These are phyloP conservation scores for Phytophthora colocasiae DNA, from an alignment of 352 stramenopile species.

Conservation along the genomic window DNA sequence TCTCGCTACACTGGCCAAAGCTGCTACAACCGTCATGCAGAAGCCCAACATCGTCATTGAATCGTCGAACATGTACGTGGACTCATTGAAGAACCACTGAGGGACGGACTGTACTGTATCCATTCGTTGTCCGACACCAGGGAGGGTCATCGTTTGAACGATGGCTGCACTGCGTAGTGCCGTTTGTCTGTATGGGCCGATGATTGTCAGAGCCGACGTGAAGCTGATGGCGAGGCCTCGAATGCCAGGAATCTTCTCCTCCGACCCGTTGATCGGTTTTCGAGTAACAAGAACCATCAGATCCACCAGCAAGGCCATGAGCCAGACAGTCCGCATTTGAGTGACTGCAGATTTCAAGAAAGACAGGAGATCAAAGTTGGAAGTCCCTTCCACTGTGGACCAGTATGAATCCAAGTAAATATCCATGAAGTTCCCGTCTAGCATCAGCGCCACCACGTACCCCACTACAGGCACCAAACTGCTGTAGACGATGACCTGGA, in stretches of 20 bases:
- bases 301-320: slow-evolving; percentile 47
- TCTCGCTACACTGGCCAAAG: background rate
- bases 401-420: slow-evolving; percentile 49
- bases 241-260: slow-evolving; percentile 36
- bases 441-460: slow-evolving; percentile 46
- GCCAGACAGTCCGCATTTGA: slow-evolving; percentile 58
- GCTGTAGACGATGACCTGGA: slow-evolving; percentile 60
- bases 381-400: slow-evolving; percentile 27
- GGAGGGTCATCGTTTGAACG: background rate
- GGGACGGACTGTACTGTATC: slow-evolving; percentile 4
- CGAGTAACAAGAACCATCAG: slow-evolving; percentile 20
- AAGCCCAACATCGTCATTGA: slow-evolving; percentile 25
- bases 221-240: slow-evolving; percentile 45
- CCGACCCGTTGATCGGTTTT: slow-evolving; percentile 6
- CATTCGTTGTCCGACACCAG: slow-evolving; percentile 1
- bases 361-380: slow-evolving; percentile 29
- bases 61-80: slow-evolving; percentile 22
- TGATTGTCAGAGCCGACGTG: slow-evolving; percentile 38
- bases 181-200: slow-evolving; percentile 36
- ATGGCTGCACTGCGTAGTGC: slow-evolving; percentile 14
- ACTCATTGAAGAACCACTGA: slow-evolving; percentile 16
- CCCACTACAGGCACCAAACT: slow-evolving; percentile 44
- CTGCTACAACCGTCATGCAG: slow-evolving; percentile 7
- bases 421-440: slow-evolving; percentile 53
- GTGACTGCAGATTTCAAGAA: slow-evolving; percentile 43